Conservation (phyloP, 1,139 yeast genomes). For the Hyphopichia burtonii region DNA sequence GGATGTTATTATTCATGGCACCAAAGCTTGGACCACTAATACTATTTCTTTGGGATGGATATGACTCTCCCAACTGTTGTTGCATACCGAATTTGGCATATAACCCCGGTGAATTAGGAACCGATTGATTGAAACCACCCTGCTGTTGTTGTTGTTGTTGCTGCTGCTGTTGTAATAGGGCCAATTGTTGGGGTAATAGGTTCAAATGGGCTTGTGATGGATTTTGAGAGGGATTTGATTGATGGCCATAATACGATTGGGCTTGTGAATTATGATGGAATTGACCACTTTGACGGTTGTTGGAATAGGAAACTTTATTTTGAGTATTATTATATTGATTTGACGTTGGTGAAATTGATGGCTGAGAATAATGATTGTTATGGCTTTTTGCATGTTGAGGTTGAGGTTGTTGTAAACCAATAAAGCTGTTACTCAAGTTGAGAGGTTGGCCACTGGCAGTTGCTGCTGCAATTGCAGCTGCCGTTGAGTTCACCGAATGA, state of each 20-base stretch:
- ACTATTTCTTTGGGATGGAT: not conserved
- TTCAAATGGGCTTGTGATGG: slow-evolving; percentile 13
- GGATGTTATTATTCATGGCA: slow-evolving; percentile 6
- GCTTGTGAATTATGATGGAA: slow-evolving; percentile 6
- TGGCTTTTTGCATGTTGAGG: slow-evolving; percentile 17
- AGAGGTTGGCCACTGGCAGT: slow-evolving; percentile 53
- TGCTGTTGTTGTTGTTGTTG: slow-evolving; percentile 14
- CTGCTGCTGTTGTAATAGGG: slow-evolving; percentile 16
- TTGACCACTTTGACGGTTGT: slow-evolving; percentile 6
- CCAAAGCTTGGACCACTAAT: slow-evolving; percentile 12
- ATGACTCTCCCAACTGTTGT: not conserved
- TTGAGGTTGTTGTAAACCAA: slow-evolving; percentile 31
- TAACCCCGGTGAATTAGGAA: slow-evolving; percentile 24
- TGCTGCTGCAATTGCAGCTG: slow-evolving; percentile 54
- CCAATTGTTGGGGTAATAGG: slow-evolving; percentile 18
- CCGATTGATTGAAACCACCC: slow-evolving; percentile 16
- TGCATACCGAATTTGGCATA: slow-evolving; percentile 10
- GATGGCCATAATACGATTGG: slow-evolving; percentile 8
- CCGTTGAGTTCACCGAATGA: slow-evolving; percentile 45
- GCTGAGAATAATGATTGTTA: slow-evolving; percentile 1
- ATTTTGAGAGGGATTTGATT: slow-evolving; percentile 5
- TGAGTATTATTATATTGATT: slow-evolving; percentile 4
- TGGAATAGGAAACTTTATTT: not conserved
- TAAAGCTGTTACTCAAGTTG: slow-evolving; percentile 29
- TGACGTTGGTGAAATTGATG: not conserved